Evolutionary conservation across 2,329 filamentous ascomycete genomes (phyloP), one percentile per base, ranked within the genome.

Genomic region (Colletotrichum phormii): DNA sequence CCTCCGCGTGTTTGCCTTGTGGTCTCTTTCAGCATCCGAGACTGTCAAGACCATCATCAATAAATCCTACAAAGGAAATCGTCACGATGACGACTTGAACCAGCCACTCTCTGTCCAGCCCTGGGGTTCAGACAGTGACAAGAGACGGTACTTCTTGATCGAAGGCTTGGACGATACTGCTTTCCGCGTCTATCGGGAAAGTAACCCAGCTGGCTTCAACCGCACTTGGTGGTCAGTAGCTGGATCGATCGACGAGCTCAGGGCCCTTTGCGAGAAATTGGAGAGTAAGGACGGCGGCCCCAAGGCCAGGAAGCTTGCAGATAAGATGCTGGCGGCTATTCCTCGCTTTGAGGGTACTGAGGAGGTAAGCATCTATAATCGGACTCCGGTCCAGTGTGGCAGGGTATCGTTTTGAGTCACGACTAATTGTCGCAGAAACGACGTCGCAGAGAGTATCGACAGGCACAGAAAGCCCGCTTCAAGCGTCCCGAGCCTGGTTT

Each of bases 101-200:
- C 95, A 98, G 77, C 93, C 95, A 9, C 87, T 97, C 46, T 95
- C 95, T 1, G 94, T 98, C 58, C 95, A 97, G 80, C 91, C 95
- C 5, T 98, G 95, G 95, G 95, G 95, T 9, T 89, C 90, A 13
- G 95, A 98, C 81, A 94, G 94, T 75, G 92, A 98, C 77, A 97
- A 97, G 86, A 92, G 97, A 68, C 92, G 95, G 72, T 99, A 98
- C 83, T 99, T 93, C 86, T 87, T 99, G 60, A 90, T 99, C 74
- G 97, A 99, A 83, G 97, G 97, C 13, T 90, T 94, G 76, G 96
- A 98, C 77, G 95, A 99, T 82, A 98, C 96, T 4, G 90, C 93
- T 74, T 99, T 99, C 82, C 91, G 97, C 75, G 90, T 99, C 57
- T 99, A 99, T 82, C 90, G 97, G 65, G 97, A 99, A 83, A 96